A percentile compares a stretch with the other conserved stretches of the same genome.
Evolutionary conservation across 2,329 filamentous ascomycete species (phyloP).

Genomic region (Cercospora citrullina): DNA sequence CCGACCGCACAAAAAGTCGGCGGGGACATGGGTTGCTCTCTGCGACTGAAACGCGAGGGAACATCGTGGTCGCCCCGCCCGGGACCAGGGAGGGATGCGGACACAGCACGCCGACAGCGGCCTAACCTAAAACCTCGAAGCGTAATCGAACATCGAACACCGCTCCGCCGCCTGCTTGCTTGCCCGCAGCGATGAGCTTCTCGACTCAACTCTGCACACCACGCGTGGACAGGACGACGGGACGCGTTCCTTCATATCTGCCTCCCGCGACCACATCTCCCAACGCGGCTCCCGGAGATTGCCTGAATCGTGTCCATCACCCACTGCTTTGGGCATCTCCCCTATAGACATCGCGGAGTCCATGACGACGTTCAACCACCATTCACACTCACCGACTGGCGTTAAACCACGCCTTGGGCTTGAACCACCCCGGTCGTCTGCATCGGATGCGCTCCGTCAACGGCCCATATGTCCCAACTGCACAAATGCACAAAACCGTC

Average conservation of each 20-base stretch:
- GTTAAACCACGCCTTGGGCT: background rate
- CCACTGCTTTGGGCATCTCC: background rate
- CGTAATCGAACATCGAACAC: background rate
- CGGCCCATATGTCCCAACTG: background rate
- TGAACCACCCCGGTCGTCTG: background rate
- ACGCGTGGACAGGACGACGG: background rate
- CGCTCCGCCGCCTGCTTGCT: background rate
- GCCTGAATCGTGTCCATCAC: background rate
- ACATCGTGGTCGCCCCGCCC: background rate
- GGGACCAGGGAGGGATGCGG: background rate
- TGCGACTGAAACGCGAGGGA: background rate
- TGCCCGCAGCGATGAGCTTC: too few species aligned
- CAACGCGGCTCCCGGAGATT: background rate
- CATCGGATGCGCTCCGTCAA: background rate
- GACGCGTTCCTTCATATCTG: background rate
- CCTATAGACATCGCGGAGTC: background rate
- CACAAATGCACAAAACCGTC: background rate
- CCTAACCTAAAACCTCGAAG: background rate
- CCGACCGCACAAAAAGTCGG: background rate
- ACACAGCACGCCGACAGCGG: background rate
- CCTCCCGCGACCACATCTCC: background rate
- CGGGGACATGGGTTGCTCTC: background rate
- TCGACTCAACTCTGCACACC: background rate
- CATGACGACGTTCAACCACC: background rate
- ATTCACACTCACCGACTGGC: background rate